phyloP scores from a whole-genome alignment of 371 early-diverging fungal species.

The Sporodiniella umbellata region DNA sequence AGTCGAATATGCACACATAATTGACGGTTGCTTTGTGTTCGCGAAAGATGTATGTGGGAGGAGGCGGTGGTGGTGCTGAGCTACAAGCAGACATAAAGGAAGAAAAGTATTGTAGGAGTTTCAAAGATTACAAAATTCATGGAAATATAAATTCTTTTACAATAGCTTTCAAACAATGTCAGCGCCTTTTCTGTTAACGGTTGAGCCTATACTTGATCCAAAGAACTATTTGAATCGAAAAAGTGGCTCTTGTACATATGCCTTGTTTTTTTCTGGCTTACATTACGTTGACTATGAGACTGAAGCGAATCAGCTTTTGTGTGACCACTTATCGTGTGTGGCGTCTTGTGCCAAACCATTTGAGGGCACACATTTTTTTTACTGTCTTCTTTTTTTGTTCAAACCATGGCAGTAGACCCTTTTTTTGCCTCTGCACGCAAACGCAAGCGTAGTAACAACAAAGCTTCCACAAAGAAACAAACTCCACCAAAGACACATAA shows the following conservation, averaged over 20 bases:
- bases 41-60: slow-evolving; percentile 34
- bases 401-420: slow-evolving; percentile 23
- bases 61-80: slow-evolving; percentile 9
- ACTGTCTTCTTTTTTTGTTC: background rate
- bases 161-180: background rate
- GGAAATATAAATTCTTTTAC: background rate
- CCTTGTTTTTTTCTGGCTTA: no score
- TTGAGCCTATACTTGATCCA: no score
- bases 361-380: slow-evolving; percentile 7
- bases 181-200: background rate
- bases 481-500: background rate
- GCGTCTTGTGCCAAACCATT: slow-evolving; percentile 1
- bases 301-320: no score
- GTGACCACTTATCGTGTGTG: slow-evolving; percentile 16
- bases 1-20: slow-evolving; percentile 17
- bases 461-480: slow-evolving; percentile 7
- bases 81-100: background rate
- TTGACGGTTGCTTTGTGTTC: slow-evolving; percentile 32
- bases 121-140: background rate
- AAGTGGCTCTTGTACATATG: no score
- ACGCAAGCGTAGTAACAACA: slow-evolving; percentile 22
- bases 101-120: background rate
- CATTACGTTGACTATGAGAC: no score
- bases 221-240: background rate
- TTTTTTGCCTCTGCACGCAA: slow-evolving; percentile 36